Base-by-base conservation (phyloP, 106 monocot species). In the Cymbidium sinense region DNA sequence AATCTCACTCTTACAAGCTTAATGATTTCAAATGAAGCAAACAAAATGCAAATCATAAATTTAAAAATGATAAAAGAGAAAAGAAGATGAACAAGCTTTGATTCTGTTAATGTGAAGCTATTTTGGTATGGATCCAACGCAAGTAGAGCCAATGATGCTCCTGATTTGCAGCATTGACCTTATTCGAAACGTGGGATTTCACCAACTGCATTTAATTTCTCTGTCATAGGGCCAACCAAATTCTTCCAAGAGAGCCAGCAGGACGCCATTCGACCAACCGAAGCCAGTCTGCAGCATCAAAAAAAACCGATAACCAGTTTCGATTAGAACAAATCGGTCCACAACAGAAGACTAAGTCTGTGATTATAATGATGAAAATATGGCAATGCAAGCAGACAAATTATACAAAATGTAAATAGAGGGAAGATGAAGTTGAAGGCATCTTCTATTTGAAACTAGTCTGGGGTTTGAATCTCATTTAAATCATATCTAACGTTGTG, bases 251-350 rank as follows among this genome's bases (percentile, higher is more conserved):
- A 94, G 90, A 64, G 94, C 91, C 34, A 98, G 80, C 36, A 94
- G 79, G 47, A 94, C 98, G 77, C 98, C 98, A 41, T 98, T 98
- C 18, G 94, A 88, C 98, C 98, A 98, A n/a, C 98, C 98, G 84
- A 98, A 94, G 36, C 98, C 94, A 65, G 92, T 92, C 98, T 98
- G 84, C 76, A 78, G 0, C 67, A 67, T 33, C n/a, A n/a, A n/a
- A n/a, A 11, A 23, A 58, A 67, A 31, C 12, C n/a, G 13, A 67
- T 67, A 31, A 2, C 33, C 17, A 30, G 15, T 31, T 33, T 67
- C 13, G 4, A 67, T 67, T 11, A 62, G 25, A 62, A 62, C 0
- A 62, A 25, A 7, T 62, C 9, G 61, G 27, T 25, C 61, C 25
- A 62, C 25, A 62, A 18, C n/a, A 58, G 27, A 62, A 25, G 27